Base-by-base conservation (phyloP, 306 rosid genomes). In the Adenanthera pavonina region DNA sequence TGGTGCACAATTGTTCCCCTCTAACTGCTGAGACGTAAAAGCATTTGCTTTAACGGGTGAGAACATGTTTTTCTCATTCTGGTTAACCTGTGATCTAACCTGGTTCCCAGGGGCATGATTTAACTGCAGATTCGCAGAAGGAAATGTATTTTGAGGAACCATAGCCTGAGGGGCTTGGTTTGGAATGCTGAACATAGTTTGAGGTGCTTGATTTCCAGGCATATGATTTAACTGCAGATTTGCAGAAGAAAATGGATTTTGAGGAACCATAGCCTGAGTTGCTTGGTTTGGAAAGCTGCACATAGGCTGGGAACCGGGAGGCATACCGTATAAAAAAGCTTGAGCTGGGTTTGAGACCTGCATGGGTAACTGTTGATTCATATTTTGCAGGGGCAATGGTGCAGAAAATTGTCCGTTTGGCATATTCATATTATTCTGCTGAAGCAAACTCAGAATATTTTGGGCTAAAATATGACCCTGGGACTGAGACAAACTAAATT, bases 351-450 rank as follows among this genome's bases (percentile, higher is more conserved):
- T 89, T 62, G 82, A 49, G 82, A 84, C 51, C 84, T 89, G 97
- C 86, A 84, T 83, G 49, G 87, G 89, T 81, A 89, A 64, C 72
- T 85, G 87, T 54, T 89, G 99, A 65, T 89, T 93, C 91, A 86
- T 86, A 74, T 88, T 91, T 77, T 87, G 98, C 84, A 87, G 64
- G 51, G 82, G 75, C 78, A 75, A 84, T 2, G 91, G 90, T 15
- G 84, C 73, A 83, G 84, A 76, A 46, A 88, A 92, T n/a, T 95
- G 97, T 12, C 88, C 97, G 85, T 88, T 90, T n/a, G 83, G 85
- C 80, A 92, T 78, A 56, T 87, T 90, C 87, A 85, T 85, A 76
- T 79, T 85, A 78, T 92, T 87, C 69, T 89, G 97, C 69, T 91
- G 93, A 72, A 84, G 86, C 47, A 88, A 83, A 77, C 76, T 89